Conservation (phyloP, 768 basidiomycete species). For the Russula emetica region DNA sequence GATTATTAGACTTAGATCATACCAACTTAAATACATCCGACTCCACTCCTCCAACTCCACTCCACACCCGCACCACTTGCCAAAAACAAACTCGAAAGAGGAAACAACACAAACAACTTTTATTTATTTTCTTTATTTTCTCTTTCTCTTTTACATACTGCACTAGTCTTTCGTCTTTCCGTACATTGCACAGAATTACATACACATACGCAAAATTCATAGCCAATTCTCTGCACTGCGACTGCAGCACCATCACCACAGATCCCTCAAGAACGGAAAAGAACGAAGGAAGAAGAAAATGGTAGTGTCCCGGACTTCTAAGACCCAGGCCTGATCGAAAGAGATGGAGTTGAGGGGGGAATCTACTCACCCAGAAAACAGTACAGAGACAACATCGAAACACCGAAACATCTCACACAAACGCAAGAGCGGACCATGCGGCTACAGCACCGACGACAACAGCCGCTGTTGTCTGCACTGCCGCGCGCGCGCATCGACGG, state of each 20-base stretch:
- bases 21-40: neutral
- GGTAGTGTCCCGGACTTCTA: constrained; percentile 4
- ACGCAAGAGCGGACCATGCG: constrained; percentile 67
- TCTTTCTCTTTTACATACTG: neutral
- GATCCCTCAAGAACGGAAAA: neutral
- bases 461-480: constrained; percentile 57
- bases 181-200: constrained; percentile 17
- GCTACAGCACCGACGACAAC: constrained; percentile 65
- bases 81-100: neutral
- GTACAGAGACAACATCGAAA: neutral
- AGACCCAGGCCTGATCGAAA: neutral
- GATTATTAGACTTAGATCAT: neutral
- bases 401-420: constrained; percentile 9
- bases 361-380: constrained; percentile 5
- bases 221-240: neutral
- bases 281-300: neutral
- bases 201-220: constrained; percentile 23
- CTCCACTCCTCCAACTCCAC: too few relatives aligned
- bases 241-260: neutral
- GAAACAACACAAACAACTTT: neutral
- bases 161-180: constrained; percentile 4
- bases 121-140: neutral
- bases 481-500: constrained; percentile 43
- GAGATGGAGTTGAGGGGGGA: neutral
- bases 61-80: neutral